A percentile compares a stretch with the other conserved stretches of the same genome.
Evolutionary conservation across 495 filamentous ascomycete genomes (phyloP).

Genomic region (Mytilinidion resinicola): DNA sequence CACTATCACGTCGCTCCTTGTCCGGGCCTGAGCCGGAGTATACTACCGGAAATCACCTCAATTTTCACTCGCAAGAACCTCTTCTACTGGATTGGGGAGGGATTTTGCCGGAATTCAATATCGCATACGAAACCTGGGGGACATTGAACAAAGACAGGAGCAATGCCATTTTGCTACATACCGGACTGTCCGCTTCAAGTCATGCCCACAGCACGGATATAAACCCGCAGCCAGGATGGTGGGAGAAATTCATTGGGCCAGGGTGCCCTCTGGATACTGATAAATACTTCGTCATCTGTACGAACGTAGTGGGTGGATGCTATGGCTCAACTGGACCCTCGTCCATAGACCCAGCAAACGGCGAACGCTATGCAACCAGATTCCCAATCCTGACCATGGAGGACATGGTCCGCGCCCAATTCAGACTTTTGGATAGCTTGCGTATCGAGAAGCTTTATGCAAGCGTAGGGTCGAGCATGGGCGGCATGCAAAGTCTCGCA

Average conservation of each 20-base stretch:
- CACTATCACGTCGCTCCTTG: conserved; percentile 64
- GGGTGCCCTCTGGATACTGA: conserved; percentile 80
- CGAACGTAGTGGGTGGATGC: conserved; percentile 93
- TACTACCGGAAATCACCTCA: conserved; percentile 73
- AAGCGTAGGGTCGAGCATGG: conserved; percentile 95
- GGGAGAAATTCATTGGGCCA: conserved; percentile 98
- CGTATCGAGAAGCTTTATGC: conserved; percentile 79
- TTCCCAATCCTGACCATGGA: conserved; percentile 96
- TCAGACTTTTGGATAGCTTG: conserved; percentile 74
- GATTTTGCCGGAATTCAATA: conserved; percentile 71
- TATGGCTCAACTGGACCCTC: conserved; percentile 92
- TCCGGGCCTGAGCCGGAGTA: conserved; percentile 91
- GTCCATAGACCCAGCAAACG: conserved; percentile 81
- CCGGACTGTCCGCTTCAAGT: conserved; percentile 88
- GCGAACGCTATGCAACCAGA: conserved; percentile 82
- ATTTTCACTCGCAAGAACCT: conserved; percentile 65
- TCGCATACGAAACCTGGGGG: conserved; percentile 96
- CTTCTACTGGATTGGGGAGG: conserved; percentile 92
- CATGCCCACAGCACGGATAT: conserved; percentile 83
- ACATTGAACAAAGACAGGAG: conserved; percentile 69
- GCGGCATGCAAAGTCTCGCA: conserved; percentile 93
- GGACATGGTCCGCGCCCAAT: conserved; percentile 97
- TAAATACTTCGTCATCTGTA: conserved; percentile 90
- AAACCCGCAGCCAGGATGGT: conserved; percentile 92
- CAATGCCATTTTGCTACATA: conserved; percentile 90